Conservation (phyloP, 257 asterid species). For the Nicotiana tabacum region DNA sequence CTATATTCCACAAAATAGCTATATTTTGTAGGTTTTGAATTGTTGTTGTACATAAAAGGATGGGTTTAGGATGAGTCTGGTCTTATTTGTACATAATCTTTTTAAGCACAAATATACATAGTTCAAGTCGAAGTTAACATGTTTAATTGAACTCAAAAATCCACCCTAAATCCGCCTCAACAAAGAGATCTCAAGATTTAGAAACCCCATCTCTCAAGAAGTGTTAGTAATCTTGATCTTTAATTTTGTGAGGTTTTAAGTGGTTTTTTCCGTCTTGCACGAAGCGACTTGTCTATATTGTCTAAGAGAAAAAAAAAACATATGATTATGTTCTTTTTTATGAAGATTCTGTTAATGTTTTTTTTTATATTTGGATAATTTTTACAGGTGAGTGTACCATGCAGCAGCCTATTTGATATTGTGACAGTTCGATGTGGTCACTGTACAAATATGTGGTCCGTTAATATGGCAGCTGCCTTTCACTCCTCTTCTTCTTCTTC, state of each 20-base stretch:
- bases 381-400: conserved; percentile 85
- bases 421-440: conserved; percentile 97
- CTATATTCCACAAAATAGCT: not conserved
- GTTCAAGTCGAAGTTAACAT: not conserved
- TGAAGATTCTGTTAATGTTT: not conserved
- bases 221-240: too few relatives aligned
- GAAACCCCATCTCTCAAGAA: not conserved
- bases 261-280: too few relatives aligned
- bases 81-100: too few relatives aligned
- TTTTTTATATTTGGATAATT: not conserved
- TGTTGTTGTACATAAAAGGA: not conserved
- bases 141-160: not conserved
- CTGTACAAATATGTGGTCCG: conserved; percentile 80
- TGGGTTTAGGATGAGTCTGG: too few relatives aligned
- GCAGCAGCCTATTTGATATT: conserved; percentile 64
- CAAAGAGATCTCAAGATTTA: not conserved
- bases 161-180: not conserved
- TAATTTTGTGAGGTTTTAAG: too few relatives aligned
- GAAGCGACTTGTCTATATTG: too few relatives aligned
- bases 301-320: too few relatives aligned
- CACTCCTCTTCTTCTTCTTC: conserved; percentile 25
- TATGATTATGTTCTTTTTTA: not conserved
- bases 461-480: conserved; percentile 86
- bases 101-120: not conserved
- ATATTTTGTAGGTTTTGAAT: not conserved